Conservation (phyloP, 805 yeast genomes). For the Isabelozyma pseudorhagii region DNA sequence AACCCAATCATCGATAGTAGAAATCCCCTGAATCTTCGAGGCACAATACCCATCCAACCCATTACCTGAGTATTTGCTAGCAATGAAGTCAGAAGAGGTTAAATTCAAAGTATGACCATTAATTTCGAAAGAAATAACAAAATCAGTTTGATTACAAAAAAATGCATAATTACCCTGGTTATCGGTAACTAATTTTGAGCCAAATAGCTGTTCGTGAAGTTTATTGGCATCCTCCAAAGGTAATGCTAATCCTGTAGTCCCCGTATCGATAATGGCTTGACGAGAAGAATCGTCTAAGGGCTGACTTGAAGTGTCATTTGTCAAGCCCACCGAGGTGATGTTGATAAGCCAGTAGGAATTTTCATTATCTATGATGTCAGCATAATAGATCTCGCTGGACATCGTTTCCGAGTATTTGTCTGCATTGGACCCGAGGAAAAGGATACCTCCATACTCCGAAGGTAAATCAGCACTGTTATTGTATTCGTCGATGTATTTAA, state of each 20-base stretch:
- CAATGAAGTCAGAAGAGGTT: slow-evolving; percentile 44
- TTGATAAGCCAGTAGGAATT: slow-evolving; percentile 52
- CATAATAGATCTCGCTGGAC: slow-evolving; percentile 31
- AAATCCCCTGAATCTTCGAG: slow-evolving; percentile 61
- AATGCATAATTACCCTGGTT: slow-evolving; percentile 58
- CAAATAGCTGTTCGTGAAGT: slow-evolving; percentile 46
- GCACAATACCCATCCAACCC: slow-evolving; percentile 53
- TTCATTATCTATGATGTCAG: slow-evolving; percentile 28
- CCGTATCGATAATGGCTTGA: slow-evolving; percentile 57
- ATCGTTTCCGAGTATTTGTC: slow-evolving; percentile 8
- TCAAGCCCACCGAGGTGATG: slow-evolving; percentile 36
- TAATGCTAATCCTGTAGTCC: slow-evolving; percentile 60
- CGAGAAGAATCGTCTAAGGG: slow-evolving; percentile 20
- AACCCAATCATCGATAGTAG: slow-evolving; percentile 46
- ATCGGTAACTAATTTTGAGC: slow-evolving; percentile 49
- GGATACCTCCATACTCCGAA: slow-evolving; percentile 21
- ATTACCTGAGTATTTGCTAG: slow-evolving; percentile 37
- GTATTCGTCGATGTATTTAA: slow-evolving; percentile 9
- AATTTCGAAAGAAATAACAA: slow-evolving; percentile 36
- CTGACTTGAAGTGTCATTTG: slow-evolving; percentile 18
- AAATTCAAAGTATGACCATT: slow-evolving; percentile 45
- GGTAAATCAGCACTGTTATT: slow-evolving; percentile 31
- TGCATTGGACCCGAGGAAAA: slow-evolving; percentile 21
- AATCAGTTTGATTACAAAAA: slow-evolving; percentile 47
- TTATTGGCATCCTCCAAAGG: slow-evolving; percentile 53